Evolutionary conservation across 2,329 filamentous ascomycete species (phyloP), one percentile per base, ranked within the genome.

Genomic region (Cladorrhinum sp.): DNA sequence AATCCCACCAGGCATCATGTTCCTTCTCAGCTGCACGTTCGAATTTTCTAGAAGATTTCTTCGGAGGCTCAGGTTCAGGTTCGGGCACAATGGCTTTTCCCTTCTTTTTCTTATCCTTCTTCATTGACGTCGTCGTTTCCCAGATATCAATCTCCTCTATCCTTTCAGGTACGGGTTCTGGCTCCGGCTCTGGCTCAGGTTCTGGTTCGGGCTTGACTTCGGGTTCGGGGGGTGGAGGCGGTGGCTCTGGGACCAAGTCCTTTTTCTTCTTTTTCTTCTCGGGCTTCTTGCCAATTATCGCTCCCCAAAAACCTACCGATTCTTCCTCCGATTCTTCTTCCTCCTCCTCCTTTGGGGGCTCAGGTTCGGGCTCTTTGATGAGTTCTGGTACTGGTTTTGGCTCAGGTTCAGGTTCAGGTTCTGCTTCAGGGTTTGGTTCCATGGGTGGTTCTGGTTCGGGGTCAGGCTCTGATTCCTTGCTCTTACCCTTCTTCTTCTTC

Each of bases 251-350:
- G 6, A 20, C 27, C 12, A 54, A 57, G 63, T 64, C 72, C 67
- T 77, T 78, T 61, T 74, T 74, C 53, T 65, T 65, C 67, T 76
- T 77, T 58, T 76, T 69, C 64, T 85, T 63, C 27, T 60, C 69
- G 12, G 70, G 68, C 51, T 68, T 72, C 65, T 22, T 64, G 68
- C 71, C 66, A 72, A 7, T 50, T 20, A 13, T 69, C 66, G 5
- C 41, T 18, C 41, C 41, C 41, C 41, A 45, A 18, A 45, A 45
- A 7, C 41, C 41, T 18, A 45, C n/a, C 16, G 16, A 22, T 16
- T 45, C 41, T 16, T 45, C 36, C 36, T 41, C 41, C 16, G 29
- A 13, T 32, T 45, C 41, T 5, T 13, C 2, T 10, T 64, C 62
- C 8, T 66, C 66, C 20, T 65, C 56, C 55, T 67, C 62, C 29